Base-by-base conservation (phyloP, 306 rosid species). In the Echinosophora koreensis region DNA sequence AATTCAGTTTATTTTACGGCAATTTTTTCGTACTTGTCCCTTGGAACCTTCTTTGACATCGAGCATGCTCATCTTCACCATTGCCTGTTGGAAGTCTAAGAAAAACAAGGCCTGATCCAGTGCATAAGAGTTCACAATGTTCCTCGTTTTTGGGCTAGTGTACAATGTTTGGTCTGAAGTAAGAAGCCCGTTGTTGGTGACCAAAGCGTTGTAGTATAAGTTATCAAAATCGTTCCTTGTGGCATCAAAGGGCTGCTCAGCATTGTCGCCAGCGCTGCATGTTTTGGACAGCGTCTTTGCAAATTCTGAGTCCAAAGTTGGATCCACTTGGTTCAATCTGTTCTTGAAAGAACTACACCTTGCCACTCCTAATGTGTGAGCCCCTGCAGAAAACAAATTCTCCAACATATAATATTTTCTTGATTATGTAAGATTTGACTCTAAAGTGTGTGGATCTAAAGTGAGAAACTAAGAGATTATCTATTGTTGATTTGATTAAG, bases 281-380 rank as follows among this genome's bases (percentile, higher is more conserved):
- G 94, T 91, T 52, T 81, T 84, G 0, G 86, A 67, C 14, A 91
- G 52, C 22, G 85, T 83, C 63, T 79, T 80, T 9, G 90, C 92
- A 34, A 93, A 91, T 49, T 63, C 82, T n/a, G 92, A 4, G 60
- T 84, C 90, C 63, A 91, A 32, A 0, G 69, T 66, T 46, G 82
- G 80, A 46, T 91, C 97, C 27, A 4, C 69, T 11, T 39, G 41
- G 30, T 22, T 49, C 17, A 93, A 52, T 58, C 98, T 66, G 71
- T 17, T 70, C 73, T 91, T 89, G 87, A 93, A 93, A 0, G 93
- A 86, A 2, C 86, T 32, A 77, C 98, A 94, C 79, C 92, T 84
- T 61, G 98, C 96, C 27, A 86, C 94, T 56, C 98, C 98, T 38
- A 94, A 49, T 5, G 98, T 90, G 63, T 91, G 98, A 22, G 89